Evolutionary conservation across 306 rosid genomes (phyloP).

Genomic region (Delonix regia): DNA sequence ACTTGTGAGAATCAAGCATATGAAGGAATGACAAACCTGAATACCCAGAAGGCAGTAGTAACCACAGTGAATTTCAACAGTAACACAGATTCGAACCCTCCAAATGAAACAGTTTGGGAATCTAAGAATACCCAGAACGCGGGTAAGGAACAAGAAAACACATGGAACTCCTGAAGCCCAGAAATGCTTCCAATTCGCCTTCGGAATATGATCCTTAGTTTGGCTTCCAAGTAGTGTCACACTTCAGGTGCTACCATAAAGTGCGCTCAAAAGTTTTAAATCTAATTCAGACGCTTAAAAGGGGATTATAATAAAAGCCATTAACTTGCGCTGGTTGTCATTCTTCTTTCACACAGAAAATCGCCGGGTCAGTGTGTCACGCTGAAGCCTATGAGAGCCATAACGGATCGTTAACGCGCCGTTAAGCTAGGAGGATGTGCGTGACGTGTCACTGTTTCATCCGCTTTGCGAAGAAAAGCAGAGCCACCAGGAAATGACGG

Average conservation of each 20-base stretch:
- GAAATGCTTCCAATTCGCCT: slow-evolving; percentile 31
- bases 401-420: slow-evolving; percentile 32
- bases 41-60: background rate
- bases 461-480: background rate
- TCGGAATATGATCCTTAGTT: slow-evolving; percentile 33
- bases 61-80: background rate
- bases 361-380: slow-evolving; percentile 12
- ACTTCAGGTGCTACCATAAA: background rate
- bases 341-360: slow-evolving; percentile 21
- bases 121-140: slow-evolving; percentile 8
- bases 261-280: background rate
- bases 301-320: slow-evolving; percentile 5
- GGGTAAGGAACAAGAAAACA: slow-evolving; percentile 5
- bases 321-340: slow-evolving; percentile 33
- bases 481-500: slow-evolving; percentile 18
- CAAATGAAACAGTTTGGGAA: slow-evolving; percentile 37
- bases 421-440: slow-evolving; percentile 15
- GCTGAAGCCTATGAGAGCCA: slow-evolving; percentile 1
- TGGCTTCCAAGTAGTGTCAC: slow-evolving; percentile 26
- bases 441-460: background rate
- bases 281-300: slow-evolving; percentile 1
- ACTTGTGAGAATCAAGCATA: background rate
- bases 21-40: slow-evolving; percentile 5
- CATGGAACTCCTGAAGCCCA: slow-evolving; percentile 22
- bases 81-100: slow-evolving; percentile 3